Evolutionary conservation across 169 alveolate genomes (phyloP), one percentile per base, ranked within the genome.

Genomic region (Plasmodium cynomolgi): DNA sequence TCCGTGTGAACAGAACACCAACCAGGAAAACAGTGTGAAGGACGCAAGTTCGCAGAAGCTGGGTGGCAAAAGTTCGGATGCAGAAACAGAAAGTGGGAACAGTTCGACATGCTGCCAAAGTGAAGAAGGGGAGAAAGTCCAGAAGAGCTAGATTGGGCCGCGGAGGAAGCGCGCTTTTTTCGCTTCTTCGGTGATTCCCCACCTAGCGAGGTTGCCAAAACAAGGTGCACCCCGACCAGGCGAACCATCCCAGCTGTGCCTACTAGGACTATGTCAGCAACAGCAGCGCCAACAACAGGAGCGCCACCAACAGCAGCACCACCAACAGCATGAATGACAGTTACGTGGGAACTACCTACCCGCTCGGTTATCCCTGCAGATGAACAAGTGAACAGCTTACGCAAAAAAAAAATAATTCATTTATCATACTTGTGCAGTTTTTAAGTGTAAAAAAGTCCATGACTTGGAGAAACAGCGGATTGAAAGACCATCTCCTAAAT

Each of bases 361-460:
- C 47, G 37, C 20, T 29, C 20, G 68, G 37, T 56, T 82, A 54
- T 54, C 34, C 58, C 17, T 82, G 44, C 79, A 34, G 54, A n/a
- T 13, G 34, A 77, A 54, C 34, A 56, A 56, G 31, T 54, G 33
- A 50, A 81, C 26, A 26, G 68, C 56, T 54, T 34, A n/a, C 62
- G 7, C 73, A n/a, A 31, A 82, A 20, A 47, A 81, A 31, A 82
- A 82, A 82, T 39, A 37, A 26, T 79, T 23, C 75, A 82, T 50
- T 15, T 82, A 56, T 31, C 71, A 50, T 58, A 17, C 58, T 39
- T n/a, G 17, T 81, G 34, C 85, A 81, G 15, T 44, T 39, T 23
- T 1, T 81, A 20, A 81, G 56, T 81, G 85, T 50, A 81, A n/a
- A 81, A 20, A 81, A 81, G 47, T 11, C 75, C 62, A 56, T 81